Evolutionary conservation across 805 yeast genomes (phyloP), one percentile per base, ranked within the genome.

Genomic region (Peterozyma xylosa): DNA sequence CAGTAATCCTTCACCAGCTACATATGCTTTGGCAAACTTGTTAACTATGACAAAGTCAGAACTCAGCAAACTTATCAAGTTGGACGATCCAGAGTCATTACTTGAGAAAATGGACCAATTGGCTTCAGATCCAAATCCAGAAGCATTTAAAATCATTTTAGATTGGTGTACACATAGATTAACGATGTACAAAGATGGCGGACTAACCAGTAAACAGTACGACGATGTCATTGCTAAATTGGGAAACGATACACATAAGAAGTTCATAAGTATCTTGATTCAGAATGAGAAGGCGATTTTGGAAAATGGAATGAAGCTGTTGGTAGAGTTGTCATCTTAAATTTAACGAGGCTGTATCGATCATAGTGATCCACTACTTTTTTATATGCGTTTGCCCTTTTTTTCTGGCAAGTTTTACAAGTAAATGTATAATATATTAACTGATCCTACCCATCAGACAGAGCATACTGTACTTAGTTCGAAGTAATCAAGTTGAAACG

Each of bases 1-100:
- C 38, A 86, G 82, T 1, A 59, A 58, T 16, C 70, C 74, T 10
- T 63, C 78, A 0, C 56, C 57, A 2, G 62, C 70, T n/a, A 66
- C 80, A 0, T 63, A 62, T 48, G 74, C 78, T 0, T 45, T 71
- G 18, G 53, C 66, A 13, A 68, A 57, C 18, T 47, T 73, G 3
- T 46, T 70, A 3, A 52, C 68, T 2, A 16, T 69, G 44, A 49
- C 53, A 6, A 52, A 55, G 1, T 42, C 50, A 1, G 60, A 62
- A 33, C 52, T 66, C 41, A 41, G 46, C 2, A 55, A 56, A 37
- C 49, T 68, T 39, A 18, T 48, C 0, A 33, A 37, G 32, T 30
- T 45, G 29, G 33, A 32, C 15, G 35, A 43, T 29, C 41, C 42
- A 14, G 43, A 48, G 36, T 36, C 34, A 35, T 41, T 38, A 17